Base-by-base conservation (phyloP, 1,284 basidiomycete genomes). In the Trametes pubescens region DNA sequence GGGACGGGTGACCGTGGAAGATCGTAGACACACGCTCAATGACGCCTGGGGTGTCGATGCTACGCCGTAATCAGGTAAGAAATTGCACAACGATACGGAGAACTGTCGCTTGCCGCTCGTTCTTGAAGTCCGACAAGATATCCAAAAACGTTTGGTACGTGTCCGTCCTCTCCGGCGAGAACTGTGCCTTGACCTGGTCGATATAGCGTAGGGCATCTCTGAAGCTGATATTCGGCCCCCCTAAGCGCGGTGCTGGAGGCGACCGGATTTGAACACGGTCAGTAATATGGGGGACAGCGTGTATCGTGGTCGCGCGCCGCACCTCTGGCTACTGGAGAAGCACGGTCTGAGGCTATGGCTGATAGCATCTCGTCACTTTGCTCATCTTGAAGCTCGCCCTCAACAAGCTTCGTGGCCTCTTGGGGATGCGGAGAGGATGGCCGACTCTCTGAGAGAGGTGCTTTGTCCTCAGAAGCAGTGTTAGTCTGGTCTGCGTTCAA, bases 111-210 rank as follows among this genome's bases (percentile, higher is more conserved):
- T 72, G 96, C 95, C 87, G 79, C 72, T 96, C 92, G 62, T 91
- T 92, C 80, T 97, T 97, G 79, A 97, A 97, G 75, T 98, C 96
- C 79, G 98, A 98, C 96, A 98, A 98, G 69, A 98, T 97, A 73
- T 98, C 96, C 73, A 99, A 79, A 76, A 98, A 98, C 61, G 90
- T 87, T 75, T 98, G 98, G 80, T 98, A 98, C 18, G 97, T 94
- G 68, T 95, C 93, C 5, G 95, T 94, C 67, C 92, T 87, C 73
- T 94, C 90, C 52, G n/a, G n/a, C n/a, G 88, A 83, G 73, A 98
- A 98, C 78, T 94, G 91, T 51, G 86, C 78, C 80, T 98, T 97
- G 80, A 98, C 96, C 64, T 92, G 91, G 78, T 98, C 95, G 57
- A 98, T 86, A 76, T 98, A 99, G 76, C 88, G 91, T 62, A 98